phyloP scores from a whole-genome alignment of 371 early-diverging fungal species.

The Thermomucor indicae-seudaticae region DNA sequence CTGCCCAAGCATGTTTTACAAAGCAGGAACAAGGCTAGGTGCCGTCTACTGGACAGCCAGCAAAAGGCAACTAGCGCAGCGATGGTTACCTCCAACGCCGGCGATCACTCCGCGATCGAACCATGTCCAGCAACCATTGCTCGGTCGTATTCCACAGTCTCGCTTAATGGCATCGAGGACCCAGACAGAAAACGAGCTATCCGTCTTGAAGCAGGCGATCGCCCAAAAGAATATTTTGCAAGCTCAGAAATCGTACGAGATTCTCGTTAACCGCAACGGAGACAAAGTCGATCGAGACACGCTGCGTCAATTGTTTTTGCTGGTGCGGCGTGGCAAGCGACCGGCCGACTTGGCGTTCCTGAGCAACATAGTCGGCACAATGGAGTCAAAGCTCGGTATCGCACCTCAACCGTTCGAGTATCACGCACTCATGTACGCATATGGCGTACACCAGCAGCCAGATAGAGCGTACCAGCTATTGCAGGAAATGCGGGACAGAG shows the following conservation, averaged over 20 bases:
- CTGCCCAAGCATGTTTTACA: too few species aligned
- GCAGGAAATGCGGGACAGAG: constrained; percentile 23
- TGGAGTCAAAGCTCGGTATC: constrained; percentile 15
- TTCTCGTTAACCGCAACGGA: neutral
- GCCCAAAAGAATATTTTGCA: constrained; percentile 9
- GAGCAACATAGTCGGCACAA: constrained; percentile 13
- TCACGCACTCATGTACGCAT: constrained; percentile 33
- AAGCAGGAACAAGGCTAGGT: too few species aligned
- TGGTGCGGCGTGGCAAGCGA: constrained; percentile 16
- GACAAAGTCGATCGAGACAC: constrained; percentile 10
- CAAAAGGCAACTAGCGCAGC: too few species aligned
- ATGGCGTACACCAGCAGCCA: constrained; percentile 26
- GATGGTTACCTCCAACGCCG: too few species aligned
- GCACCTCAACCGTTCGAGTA: constrained; percentile 29
- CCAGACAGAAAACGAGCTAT: too few species aligned
- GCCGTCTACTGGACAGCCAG: too few species aligned
- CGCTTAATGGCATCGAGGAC: too few species aligned
- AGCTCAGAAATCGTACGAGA: constrained; percentile 8
- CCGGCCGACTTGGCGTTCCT: constrained; percentile 22
- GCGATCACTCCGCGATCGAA: too few species aligned
- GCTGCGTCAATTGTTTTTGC: constrained; percentile 14
- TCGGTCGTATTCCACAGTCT: too few species aligned
- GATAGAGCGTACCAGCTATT: constrained; percentile 19
- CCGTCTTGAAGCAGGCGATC: constrained; percentile 6
- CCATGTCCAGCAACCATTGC: too few species aligned